Evolutionary conservation across 495 filamentous ascomycete genomes (phyloP).

Genomic region (Xylaria nigripes): DNA sequence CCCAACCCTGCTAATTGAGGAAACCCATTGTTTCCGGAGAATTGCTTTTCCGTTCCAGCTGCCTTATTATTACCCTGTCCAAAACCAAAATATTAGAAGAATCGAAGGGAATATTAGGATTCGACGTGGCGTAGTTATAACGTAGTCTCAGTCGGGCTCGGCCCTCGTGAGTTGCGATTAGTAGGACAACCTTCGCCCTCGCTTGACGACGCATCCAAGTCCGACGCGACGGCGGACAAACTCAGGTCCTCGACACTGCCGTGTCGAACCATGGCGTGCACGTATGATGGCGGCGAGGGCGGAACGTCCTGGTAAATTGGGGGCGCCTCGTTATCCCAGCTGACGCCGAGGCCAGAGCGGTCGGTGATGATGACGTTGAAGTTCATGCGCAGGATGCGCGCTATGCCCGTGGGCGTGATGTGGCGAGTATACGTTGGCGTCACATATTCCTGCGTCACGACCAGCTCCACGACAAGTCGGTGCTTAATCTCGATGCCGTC

Average conservation of each 20-base stretch:
- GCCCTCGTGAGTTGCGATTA: background rate
- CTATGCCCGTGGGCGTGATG: slow-evolving; percentile 79
- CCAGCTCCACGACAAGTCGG: slow-evolving; percentile 82
- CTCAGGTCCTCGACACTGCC: slow-evolving; percentile 20
- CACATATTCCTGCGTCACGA: slow-evolving; percentile 86
- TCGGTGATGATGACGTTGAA: slow-evolving; percentile 77
- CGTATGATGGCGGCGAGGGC: slow-evolving; percentile 73
- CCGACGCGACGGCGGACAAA: background rate
- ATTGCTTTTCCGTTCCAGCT: too few relatives aligned
- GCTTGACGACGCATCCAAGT: background rate
- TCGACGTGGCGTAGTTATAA: background rate
- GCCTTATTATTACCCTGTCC: too few relatives aligned
- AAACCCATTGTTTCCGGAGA: too few relatives aligned
- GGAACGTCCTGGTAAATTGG: slow-evolving; percentile 94
- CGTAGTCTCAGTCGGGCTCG: background rate
- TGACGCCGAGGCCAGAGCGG: slow-evolving; percentile 78
- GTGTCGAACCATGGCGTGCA: slow-evolving; percentile 18
- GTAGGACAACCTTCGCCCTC: background rate
- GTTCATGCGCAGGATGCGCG: slow-evolving; percentile 87
- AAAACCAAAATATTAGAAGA: too few relatives aligned
- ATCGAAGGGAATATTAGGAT: too few relatives aligned
- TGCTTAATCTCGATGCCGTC: slow-evolving; percentile 74
- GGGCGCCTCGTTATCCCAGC: slow-evolving; percentile 94
- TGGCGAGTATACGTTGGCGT: slow-evolving; percentile 59
- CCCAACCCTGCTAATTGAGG: background rate